Conservation (phyloP, 345 rosid genomes). For the Geranium brycei region DNA sequence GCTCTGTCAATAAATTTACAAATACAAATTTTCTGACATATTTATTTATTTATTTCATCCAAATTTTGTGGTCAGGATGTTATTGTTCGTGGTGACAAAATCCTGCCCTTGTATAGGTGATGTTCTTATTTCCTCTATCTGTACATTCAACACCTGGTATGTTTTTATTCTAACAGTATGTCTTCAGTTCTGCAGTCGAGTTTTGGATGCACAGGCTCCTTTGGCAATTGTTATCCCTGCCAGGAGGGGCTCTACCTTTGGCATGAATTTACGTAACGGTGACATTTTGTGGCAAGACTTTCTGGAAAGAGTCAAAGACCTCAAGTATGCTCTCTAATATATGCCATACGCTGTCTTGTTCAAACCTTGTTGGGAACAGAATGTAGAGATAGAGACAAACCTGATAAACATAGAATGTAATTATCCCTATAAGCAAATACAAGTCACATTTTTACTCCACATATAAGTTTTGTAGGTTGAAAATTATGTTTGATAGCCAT, state of each 20-base stretch:
- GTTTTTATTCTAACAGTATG: conserved; percentile 20
- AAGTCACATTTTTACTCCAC: not conserved
- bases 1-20: no score
- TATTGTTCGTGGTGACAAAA: conserved; percentile 79
- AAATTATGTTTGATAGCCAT: not conserved
- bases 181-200: conserved; percentile 60
- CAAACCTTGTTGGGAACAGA: not conserved
- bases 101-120: conserved; percentile 82
- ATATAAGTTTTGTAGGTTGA: not conserved
- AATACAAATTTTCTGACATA: not conserved
- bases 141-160: conserved; percentile 6
- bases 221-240: conserved; percentile 63
- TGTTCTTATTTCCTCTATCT: conserved; percentile 15
- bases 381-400: not conserved
- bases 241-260: conserved; percentile 32
- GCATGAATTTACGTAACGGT: conserved; percentile 50
- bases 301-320: conserved; percentile 35
- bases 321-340: conserved; percentile 31
- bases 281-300: conserved; percentile 79
- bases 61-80: conserved; percentile 36
- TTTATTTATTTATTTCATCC: not conserved
- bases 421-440: not conserved
- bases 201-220: conserved; percentile 79
- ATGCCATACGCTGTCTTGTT: conserved; percentile 4
- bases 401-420: not conserved